Evolutionary conservation across 2,329 filamentous ascomycete genomes (phyloP).

Genomic region (Diplodia seriata): DNA sequence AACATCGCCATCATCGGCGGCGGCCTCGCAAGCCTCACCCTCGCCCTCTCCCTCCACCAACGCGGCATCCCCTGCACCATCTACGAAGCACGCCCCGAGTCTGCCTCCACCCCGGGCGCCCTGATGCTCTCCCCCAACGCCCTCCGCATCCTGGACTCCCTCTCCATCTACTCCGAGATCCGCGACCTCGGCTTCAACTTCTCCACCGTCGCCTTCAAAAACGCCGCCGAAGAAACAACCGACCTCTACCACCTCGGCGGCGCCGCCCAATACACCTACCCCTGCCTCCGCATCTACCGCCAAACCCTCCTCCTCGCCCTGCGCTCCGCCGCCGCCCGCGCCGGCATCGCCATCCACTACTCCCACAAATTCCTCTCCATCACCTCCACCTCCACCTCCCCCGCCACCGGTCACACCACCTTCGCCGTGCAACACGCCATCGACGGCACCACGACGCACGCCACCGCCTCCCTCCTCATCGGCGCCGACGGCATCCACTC

Average conservation of each 20-base stretch:
- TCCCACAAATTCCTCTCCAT: slow-evolving; percentile 57
- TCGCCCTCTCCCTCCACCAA: slow-evolving; percentile 62
- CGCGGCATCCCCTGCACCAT: slow-evolving; percentile 56
- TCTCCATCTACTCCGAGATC: slow-evolving; percentile 58
- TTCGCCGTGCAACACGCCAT: no score
- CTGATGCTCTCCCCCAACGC: slow-evolving; percentile 67
- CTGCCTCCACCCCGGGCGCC: slow-evolving; percentile 51
- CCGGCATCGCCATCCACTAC: slow-evolving; percentile 54
- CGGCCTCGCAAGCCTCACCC: slow-evolving; percentile 58
- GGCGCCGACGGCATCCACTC: slow-evolving; percentile 69
- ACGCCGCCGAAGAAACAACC: slow-evolving; percentile 46
- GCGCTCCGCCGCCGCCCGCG: slow-evolving; percentile 48
- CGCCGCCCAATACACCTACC: slow-evolving; percentile 58
- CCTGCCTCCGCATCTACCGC: slow-evolving; percentile 62
- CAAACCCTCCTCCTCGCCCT: slow-evolving; percentile 59
- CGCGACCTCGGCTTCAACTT: slow-evolving; percentile 57
- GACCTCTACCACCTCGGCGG: slow-evolving; percentile 58
- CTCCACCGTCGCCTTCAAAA: slow-evolving; percentile 56
- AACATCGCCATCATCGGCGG: slow-evolving; percentile 57
- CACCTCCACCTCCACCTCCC: slow-evolving; percentile 37
- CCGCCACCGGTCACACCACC: slow-evolving; percentile 35
- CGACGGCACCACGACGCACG: no score
- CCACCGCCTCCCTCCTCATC: slow-evolving; percentile 55
- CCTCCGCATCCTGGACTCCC: slow-evolving; percentile 58
- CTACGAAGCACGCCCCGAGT: slow-evolving; percentile 37